Conservation (phyloP, 148 eudicot genomes). For the Agrostemma githago region DNA sequence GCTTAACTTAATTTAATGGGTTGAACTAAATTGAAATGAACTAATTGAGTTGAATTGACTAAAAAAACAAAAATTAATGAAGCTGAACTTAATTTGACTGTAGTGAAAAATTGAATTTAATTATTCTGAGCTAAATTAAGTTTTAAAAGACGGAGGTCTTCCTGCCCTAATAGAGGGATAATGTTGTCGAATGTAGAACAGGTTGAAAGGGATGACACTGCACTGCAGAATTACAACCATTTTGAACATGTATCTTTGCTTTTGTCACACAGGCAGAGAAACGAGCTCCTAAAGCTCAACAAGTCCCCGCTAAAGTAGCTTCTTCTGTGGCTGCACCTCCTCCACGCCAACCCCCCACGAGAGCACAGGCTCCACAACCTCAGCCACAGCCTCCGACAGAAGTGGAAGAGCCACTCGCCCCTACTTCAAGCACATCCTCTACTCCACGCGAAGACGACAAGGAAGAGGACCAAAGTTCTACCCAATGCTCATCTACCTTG, state of each 20-base stretch:
- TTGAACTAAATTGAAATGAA: no score
- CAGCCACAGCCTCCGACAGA: conserved; percentile 22
- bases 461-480: conserved; percentile 34
- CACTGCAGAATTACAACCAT: not conserved
- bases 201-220: not conserved
- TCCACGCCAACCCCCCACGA: conserved; percentile 29
- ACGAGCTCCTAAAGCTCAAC: conserved; percentile 38
- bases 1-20: no score
- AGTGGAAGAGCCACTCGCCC: conserved; percentile 48
- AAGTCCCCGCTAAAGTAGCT: conserved; percentile 23
- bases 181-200: no score
- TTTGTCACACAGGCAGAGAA: conserved; percentile 42
- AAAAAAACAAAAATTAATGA: no score
- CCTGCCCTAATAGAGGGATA: no score
- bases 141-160: no score
- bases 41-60: no score
- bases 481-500: conserved; percentile 33
- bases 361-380: conserved; percentile 19
- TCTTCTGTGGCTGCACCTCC: conserved; percentile 16
- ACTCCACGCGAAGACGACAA: conserved; percentile 35
- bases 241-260: conserved; percentile 1
- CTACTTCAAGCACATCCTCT: conserved; percentile 51
- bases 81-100: no score
- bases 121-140: no score
- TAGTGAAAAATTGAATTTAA: no score